A percentile compares a stretch with the other conserved stretches of the same genome.
Evolutionary conservation across 1,139 yeast genomes (phyloP).

Genomic region (Hansenula anomala): DNA sequence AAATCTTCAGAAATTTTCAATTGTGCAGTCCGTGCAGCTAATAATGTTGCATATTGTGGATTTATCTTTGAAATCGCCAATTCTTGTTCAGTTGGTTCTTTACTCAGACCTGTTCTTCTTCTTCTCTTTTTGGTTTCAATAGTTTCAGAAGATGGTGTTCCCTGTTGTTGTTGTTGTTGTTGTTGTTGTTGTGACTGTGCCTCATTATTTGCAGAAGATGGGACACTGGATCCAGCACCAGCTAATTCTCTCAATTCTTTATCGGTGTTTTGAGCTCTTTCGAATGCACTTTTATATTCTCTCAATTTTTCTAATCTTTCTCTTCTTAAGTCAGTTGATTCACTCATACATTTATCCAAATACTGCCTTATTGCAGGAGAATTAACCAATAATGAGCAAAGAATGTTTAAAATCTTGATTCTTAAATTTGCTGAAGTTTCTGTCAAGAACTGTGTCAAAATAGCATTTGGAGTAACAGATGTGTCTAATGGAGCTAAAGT

Average conservation of each 20-base stretch:
- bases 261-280: constrained; percentile 45
- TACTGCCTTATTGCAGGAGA: constrained; percentile 57
- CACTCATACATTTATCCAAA: constrained; percentile 67
- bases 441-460: constrained; percentile 45
- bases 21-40: constrained; percentile 38
- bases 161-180: constrained; percentile 15
- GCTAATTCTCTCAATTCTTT: constrained; percentile 23
- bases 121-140: constrained; percentile 19
- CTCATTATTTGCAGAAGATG: constrained; percentile 1
- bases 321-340: constrained; percentile 57
- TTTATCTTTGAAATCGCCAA: constrained; percentile 39
- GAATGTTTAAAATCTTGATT: constrained; percentile 47
- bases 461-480: constrained; percentile 45
- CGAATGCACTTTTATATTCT: constrained; percentile 49
- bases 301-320: constrained; percentile 64
- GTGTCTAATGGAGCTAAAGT: constrained; percentile 53
- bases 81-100: constrained; percentile 50
- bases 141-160: constrained; percentile 10
- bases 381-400: constrained; percentile 53
- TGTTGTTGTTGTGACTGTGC: constrained; percentile 15
- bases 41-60: constrained; percentile 40
- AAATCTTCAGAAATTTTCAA: constrained; percentile 38
- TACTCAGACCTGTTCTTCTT: constrained; percentile 27
- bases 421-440: constrained; percentile 45
- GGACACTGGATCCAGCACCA: not conserved